Evolutionary conservation across 73 alveolate species (phyloP).

Genomic region (Tetrahymena thermophila): DNA sequence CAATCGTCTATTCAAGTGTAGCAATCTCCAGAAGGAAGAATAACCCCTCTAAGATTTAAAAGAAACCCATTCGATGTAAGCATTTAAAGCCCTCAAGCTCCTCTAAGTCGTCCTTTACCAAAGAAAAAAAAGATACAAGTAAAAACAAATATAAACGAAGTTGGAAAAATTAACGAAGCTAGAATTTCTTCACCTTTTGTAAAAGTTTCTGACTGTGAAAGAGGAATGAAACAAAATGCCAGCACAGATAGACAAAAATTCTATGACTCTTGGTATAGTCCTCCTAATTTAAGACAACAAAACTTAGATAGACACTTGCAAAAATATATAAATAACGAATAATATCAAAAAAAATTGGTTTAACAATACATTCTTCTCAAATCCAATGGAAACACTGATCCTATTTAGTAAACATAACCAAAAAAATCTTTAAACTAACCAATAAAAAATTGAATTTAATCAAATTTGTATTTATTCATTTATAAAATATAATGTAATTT

Average conservation of each 20-base stretch:
- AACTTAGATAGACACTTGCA: background rate
- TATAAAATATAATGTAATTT: too few species aligned
- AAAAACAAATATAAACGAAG: background rate
- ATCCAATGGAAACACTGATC: background rate
- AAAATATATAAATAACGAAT: background rate
- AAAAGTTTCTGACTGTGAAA: background rate
- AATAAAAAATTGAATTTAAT: background rate
- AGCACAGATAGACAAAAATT: background rate
- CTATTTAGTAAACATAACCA: background rate
- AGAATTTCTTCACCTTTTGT: background rate
- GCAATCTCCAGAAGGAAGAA: background rate
- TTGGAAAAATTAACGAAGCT: background rate
- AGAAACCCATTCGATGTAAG: background rate
- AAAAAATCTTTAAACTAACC: background rate
- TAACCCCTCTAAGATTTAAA: background rate
- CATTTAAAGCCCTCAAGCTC: background rate
- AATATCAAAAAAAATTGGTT: background rate
- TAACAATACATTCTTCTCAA: background rate
- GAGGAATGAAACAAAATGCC: background rate
- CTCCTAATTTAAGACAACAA: background rate
- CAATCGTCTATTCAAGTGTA: background rate
- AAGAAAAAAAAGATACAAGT: background rate
- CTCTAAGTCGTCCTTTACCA: background rate
- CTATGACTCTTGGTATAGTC: background rate
- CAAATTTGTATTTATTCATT: background rate